Percentiles rank a stretch among this genome's conserved stretches.
Conservation (phyloP, 2,329 filamentous ascomycete genomes). For the Aspergillus eucalypticola region DNA sequence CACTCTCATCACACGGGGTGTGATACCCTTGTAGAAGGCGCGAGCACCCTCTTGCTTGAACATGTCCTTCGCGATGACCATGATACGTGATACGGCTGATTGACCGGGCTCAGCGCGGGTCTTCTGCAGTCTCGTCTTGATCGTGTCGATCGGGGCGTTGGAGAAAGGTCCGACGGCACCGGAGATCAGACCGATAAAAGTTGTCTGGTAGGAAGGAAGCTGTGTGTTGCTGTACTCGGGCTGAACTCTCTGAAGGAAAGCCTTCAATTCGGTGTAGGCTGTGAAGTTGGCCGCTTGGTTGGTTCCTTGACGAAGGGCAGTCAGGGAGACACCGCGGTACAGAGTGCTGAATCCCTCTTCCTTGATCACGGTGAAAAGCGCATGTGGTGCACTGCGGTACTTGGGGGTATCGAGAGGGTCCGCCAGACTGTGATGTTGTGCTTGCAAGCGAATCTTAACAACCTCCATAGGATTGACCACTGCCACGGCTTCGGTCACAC, state of each 20-base stretch:
- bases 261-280: slow-evolving; percentile 92
- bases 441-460: slow-evolving; percentile 96
- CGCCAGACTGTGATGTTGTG: slow-evolving; percentile 96
- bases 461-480: slow-evolving; percentile 99
- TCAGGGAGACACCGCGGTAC: slow-evolving; percentile 91
- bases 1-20: slow-evolving; percentile 93
- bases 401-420: slow-evolving; percentile 95
- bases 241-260: slow-evolving; percentile 70
- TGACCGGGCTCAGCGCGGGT: slow-evolving; percentile 79
- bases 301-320: slow-evolving; percentile 87
- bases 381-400: slow-evolving; percentile 89
- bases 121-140: slow-evolving; percentile 95
- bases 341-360: slow-evolving; percentile 88
- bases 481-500: slow-evolving; percentile 92
- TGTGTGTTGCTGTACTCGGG: slow-evolving; percentile 64
- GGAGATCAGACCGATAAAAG: slow-evolving; percentile 82
- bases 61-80: slow-evolving; percentile 76
- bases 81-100: slow-evolving; percentile 76
- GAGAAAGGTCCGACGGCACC: slow-evolving; percentile 95
- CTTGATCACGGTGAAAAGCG: slow-evolving; percentile 80
- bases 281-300: slow-evolving; percentile 99
- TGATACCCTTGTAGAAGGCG: slow-evolving; percentile 99
- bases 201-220: slow-evolving; percentile 87
- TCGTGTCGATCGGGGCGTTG: slow-evolving; percentile 97
- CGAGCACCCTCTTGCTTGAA: slow-evolving; percentile 91